Conservation (phyloP, 1,284 basidiomycete genomes). For the Apiotrichum sp. region DNA sequence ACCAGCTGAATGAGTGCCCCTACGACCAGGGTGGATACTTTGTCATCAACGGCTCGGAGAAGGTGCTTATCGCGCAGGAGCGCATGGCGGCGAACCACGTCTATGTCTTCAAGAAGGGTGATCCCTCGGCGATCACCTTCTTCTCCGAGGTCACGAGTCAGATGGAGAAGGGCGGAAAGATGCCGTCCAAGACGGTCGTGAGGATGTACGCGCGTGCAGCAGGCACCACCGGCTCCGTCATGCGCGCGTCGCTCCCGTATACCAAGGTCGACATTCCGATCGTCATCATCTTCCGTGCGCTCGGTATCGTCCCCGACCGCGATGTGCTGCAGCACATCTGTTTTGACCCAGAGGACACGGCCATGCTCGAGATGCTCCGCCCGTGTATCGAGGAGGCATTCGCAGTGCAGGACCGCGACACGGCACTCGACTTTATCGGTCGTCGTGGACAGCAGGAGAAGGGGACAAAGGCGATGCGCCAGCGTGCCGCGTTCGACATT, state of each 20-base stretch:
- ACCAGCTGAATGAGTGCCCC: slow-evolving; percentile 92
- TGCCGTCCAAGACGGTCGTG: slow-evolving; percentile 95
- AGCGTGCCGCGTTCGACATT: slow-evolving; percentile 95
- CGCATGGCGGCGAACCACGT: slow-evolving; percentile 99
- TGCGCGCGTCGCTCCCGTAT: slow-evolving; percentile 96
- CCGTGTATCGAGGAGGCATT: slow-evolving; percentile 99
- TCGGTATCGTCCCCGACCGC: slow-evolving; percentile 95
- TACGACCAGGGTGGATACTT: slow-evolving; percentile 98
- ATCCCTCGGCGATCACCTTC: slow-evolving; percentile 92
- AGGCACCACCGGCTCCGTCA: slow-evolving; percentile 68
- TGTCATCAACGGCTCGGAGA: slow-evolving; percentile 99
- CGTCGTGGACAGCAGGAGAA: slow-evolving; percentile 95
- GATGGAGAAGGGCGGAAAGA: slow-evolving; percentile 97
- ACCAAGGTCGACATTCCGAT: slow-evolving; percentile 98
- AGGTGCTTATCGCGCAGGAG: slow-evolving; percentile 98
- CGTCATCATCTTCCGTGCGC: slow-evolving; percentile 96
- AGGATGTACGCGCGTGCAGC: slow-evolving; percentile 84
- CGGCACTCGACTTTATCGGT: slow-evolving; percentile 93
- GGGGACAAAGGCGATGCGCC: slow-evolving; percentile 82
- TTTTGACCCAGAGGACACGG: slow-evolving; percentile 91
- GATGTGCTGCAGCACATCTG: slow-evolving; percentile 98
- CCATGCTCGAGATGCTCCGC: slow-evolving; percentile 97
- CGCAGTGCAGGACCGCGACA: slow-evolving; percentile 91
- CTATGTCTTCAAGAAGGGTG: slow-evolving; percentile 97
- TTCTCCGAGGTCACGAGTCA: slow-evolving; percentile 96